Evolutionary conservation across 2,329 filamentous ascomycete genomes (phyloP).

Genomic region (Fusarium bulbicola): DNA sequence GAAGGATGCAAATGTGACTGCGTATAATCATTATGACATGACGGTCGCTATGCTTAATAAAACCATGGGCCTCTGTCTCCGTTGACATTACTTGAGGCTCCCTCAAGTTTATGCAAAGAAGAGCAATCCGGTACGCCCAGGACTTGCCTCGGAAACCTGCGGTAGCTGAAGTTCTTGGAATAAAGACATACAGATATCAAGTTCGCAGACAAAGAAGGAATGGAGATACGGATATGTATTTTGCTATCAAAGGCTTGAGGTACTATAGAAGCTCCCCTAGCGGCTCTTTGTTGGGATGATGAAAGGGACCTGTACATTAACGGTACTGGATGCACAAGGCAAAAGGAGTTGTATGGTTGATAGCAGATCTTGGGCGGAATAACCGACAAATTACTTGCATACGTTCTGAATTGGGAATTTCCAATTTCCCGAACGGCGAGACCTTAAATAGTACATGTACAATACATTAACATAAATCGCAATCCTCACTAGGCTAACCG

Average conservation of each 20-base stretch:
- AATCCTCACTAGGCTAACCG: constrained; percentile 13
- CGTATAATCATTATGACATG: constrained; percentile 71
- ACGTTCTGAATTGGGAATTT: constrained; percentile 23
- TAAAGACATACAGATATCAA: background rate
- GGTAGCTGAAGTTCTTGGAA: background rate
- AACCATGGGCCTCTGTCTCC: constrained; percentile 73
- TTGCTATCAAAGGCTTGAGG: background rate
- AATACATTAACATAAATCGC: constrained; percentile 27
- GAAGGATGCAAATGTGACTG: constrained; percentile 38
- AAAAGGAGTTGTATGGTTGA: background rate
- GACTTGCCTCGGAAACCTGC: background rate
- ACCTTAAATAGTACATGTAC: constrained; percentile 19
- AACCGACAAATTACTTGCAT: constrained; percentile 16
- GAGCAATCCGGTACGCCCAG: background rate
- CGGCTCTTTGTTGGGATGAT: background rate
- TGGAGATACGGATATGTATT: background rate
- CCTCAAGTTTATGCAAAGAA: background rate
- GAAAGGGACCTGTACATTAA: constrained; percentile 2
- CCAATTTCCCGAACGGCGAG: background rate
- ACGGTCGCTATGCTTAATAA: constrained; percentile 79
- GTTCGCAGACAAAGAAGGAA: background rate
- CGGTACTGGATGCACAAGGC: constrained; percentile 10
- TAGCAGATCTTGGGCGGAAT: background rate
- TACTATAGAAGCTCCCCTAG: background rate
- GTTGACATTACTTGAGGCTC: constrained; percentile 39